Evolutionary conservation across 2,329 filamentous ascomycete species (phyloP), one percentile per base, ranked within the genome.

Genomic region (Fonsecaea erecta): DNA sequence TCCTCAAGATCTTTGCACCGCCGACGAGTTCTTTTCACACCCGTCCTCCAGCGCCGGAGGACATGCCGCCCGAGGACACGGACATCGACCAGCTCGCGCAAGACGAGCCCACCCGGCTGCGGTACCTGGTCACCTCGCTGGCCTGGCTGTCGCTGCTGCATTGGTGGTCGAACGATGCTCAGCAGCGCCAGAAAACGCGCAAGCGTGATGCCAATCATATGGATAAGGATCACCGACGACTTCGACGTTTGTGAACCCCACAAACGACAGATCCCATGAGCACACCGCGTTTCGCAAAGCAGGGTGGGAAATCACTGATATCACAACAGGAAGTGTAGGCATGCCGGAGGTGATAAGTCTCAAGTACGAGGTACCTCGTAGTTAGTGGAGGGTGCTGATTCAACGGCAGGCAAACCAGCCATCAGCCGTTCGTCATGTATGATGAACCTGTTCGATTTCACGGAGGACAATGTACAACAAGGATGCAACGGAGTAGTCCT

Each of bases 111-210:
- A 28, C 28, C 12, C 28, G 52, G n/a, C n/a, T 60, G 28, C 59
- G 56, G 53, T 63, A 59, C 7, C 28, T 68, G 40, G 52, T 68
- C 30, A 60, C 66, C n/a, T 65, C 52, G 55, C 55, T 68, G 6
- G 63, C 66, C 5, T 68, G 66, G 66, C 40, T 68, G 16, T 63
- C 59, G 14, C 40, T 68, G n/a, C 60, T 65, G n/a, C 61, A 58
- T 43, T 61, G 57, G 57, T 60, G 57, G 57, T 52, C 28, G n/a
- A 26, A 35, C 28, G 43, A 62, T 28, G 62, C 55, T 59, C 55
- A 59, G n/a, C 52, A 54, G 52, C 52, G 37, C n/a, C 43, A 53
- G 26, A 52, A 62, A 40, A 32, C 37, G 28, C 34, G 46, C 26
- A 63, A 59, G 24, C 28, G 54, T 21, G 43, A 51, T 12, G 34